Evolutionary conservation across 345 rosid genomes (phyloP).

Genomic region (Salix purpurea): DNA sequence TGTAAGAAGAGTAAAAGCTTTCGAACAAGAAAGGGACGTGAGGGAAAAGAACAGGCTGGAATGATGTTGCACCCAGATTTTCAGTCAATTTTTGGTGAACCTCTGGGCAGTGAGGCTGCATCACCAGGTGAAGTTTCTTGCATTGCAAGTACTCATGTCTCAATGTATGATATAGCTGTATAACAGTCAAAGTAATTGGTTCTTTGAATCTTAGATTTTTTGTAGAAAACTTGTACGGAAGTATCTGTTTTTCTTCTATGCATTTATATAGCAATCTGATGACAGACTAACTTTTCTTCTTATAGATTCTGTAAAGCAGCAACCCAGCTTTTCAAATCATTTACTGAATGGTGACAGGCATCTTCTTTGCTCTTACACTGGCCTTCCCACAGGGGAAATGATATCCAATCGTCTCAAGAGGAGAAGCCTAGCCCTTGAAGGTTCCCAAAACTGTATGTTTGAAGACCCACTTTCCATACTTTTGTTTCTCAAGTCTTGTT

Average conservation of each 20-base stretch:
- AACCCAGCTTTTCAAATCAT: neutral
- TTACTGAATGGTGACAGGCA: neutral
- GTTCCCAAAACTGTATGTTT: slow-evolving; percentile 6
- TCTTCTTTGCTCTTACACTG: neutral
- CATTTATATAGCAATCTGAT: neutral
- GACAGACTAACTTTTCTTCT: neutral
- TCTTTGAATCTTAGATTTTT: neutral
- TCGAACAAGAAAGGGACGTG: neutral
- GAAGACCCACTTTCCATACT: neutral
- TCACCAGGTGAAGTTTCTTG: neutral
- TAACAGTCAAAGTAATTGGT: neutral
- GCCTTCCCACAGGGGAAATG: neutral
- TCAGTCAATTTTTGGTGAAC: neutral
- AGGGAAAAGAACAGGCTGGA: slow-evolving; percentile 1
- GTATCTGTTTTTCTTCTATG: neutral
- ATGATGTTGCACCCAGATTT: neutral
- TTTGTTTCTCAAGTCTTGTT: neutral
- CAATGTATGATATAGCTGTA: neutral
- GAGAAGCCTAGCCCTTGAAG: neutral
- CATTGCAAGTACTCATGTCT: neutral
- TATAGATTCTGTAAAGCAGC: neutral
- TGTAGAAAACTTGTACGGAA: neutral
- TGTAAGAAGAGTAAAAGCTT: neutral
- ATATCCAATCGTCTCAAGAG: neutral
- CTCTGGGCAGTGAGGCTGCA: neutral